Evolutionary conservation across 768 basidiomycete species (phyloP).

Genomic region (Suillus tomentosus): DNA sequence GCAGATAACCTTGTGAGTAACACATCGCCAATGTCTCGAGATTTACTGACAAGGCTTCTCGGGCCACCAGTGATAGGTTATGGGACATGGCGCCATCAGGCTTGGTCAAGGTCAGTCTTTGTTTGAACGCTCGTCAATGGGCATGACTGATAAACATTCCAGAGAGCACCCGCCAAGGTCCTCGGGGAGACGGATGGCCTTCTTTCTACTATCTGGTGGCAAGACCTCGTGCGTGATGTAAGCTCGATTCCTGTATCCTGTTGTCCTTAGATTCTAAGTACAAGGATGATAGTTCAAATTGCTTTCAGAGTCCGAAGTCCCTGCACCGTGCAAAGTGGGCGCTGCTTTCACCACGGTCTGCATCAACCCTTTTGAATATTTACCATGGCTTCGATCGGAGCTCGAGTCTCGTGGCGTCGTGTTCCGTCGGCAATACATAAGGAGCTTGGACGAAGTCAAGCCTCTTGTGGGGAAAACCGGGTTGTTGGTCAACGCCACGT

Average conservation of each 20-base stretch:
- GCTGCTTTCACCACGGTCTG: slow-evolving; percentile 44
- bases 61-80: slow-evolving; percentile 39
- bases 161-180: slow-evolving; percentile 41
- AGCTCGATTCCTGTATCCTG: neutral
- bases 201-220: slow-evolving; percentile 38
- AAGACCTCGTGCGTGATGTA: slow-evolving; percentile 43
- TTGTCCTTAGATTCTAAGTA: neutral
- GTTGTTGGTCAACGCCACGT: slow-evolving; percentile 56
- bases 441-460: slow-evolving; percentile 48
- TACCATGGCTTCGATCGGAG: slow-evolving; percentile 48
- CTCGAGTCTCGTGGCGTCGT: slow-evolving; percentile 42
- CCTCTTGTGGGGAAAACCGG: slow-evolving; percentile 36
- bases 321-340: slow-evolving; percentile 37
- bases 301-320: slow-evolving; percentile 37
- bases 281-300: slow-evolving; percentile 27
- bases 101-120: slow-evolving; percentile 37
- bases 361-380: slow-evolving; percentile 52
- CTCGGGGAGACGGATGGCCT: slow-evolving; percentile 28
- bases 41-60: neutral
- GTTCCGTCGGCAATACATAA: slow-evolving; percentile 44
- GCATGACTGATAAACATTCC: slow-evolving; percentile 8
- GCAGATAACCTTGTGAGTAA: slow-evolving; percentile 42
- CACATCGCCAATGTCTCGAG: neutral
- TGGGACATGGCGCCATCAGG: slow-evolving; percentile 51
- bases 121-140: neutral